Evolutionary conservation across 1,139 yeast species (phyloP).

Genomic region (Nadsonia starkeyi-henricii): DNA sequence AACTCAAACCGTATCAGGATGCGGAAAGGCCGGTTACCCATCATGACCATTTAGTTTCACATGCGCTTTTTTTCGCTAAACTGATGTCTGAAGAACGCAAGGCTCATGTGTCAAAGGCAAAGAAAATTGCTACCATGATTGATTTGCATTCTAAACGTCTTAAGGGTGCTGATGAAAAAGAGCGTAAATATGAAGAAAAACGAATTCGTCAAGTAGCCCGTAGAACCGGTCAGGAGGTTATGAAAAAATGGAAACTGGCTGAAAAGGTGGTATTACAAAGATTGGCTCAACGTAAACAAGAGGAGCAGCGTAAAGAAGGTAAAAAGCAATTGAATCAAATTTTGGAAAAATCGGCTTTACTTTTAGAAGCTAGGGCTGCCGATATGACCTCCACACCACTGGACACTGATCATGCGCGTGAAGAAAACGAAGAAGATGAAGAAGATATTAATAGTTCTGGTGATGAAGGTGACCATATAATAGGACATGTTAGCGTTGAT

Average conservation of each 20-base stretch:
- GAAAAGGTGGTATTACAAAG: slow-evolving; percentile 53
- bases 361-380: slow-evolving; percentile 62
- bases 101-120: slow-evolving; percentile 52
- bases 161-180: slow-evolving; percentile 79
- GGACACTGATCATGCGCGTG: too few relatives aligned
- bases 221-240: slow-evolving; percentile 68
- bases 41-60: slow-evolving; percentile 61
- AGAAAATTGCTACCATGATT: slow-evolving; percentile 66
- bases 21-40: slow-evolving; percentile 33
- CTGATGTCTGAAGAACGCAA: slow-evolving; percentile 55
- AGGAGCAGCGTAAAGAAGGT: slow-evolving; percentile 56
- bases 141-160: slow-evolving; percentile 78
- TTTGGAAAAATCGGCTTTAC: slow-evolving; percentile 80
- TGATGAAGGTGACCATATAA: slow-evolving; percentile 5
- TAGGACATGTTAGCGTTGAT: neutral
- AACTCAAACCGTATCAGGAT: slow-evolving; percentile 25
- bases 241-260: slow-evolving; percentile 84
- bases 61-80: slow-evolving; percentile 61
- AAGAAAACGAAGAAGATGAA: too few relatives aligned
- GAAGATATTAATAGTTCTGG: too few relatives aligned
- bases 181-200: slow-evolving; percentile 43
- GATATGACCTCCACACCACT: slow-evolving; percentile 5
- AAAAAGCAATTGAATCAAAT: slow-evolving; percentile 80
- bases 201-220: slow-evolving; percentile 53
- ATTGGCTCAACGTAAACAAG: slow-evolving; percentile 23